Conservation (phyloP, 768 basidiomycete species). For the Tricholoma bakamatsutake region DNA sequence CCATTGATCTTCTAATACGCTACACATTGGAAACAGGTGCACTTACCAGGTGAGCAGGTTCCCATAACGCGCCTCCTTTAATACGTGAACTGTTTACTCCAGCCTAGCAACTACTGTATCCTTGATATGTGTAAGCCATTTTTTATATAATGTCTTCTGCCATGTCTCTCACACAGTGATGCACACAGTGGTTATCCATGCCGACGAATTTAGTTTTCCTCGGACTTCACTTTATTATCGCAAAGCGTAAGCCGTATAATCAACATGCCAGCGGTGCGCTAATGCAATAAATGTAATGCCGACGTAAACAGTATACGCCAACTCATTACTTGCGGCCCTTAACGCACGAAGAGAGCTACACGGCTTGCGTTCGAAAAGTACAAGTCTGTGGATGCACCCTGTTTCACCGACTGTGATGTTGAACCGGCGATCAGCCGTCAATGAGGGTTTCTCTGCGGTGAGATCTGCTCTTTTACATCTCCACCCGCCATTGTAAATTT, state of each 20-base stretch:
- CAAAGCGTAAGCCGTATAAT: conserved; percentile 30
- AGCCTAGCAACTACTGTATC: conserved; percentile 38
- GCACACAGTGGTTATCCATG: conserved; percentile 36
- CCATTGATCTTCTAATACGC: conserved; percentile 32
- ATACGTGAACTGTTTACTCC: background rate
- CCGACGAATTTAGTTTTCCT: conserved; percentile 37
- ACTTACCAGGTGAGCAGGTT: conserved; percentile 29
- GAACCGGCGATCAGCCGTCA: background rate
- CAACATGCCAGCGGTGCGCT: no score
- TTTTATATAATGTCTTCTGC: background rate
- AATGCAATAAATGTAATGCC: background rate
- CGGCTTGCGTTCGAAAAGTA: conserved; percentile 10
- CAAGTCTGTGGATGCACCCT: background rate
- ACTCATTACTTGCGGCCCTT: conserved; percentile 28
- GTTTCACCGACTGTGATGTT: background rate
- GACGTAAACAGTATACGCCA: conserved; percentile 26
- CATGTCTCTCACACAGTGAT: background rate
- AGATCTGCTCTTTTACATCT: background rate
- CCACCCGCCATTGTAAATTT: background rate
- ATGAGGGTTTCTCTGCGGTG: background rate
- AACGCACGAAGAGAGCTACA: conserved; percentile 26
- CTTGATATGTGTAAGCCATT: conserved; percentile 33
- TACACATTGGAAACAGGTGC: conserved; percentile 40
- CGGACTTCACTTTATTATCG: conserved; percentile 44
- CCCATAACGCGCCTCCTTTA: no score